Evolutionary conservation across 1,139 yeast species (phyloP), one percentile per base, ranked within the genome.

Genomic region (Yamadazyma sp.): DNA sequence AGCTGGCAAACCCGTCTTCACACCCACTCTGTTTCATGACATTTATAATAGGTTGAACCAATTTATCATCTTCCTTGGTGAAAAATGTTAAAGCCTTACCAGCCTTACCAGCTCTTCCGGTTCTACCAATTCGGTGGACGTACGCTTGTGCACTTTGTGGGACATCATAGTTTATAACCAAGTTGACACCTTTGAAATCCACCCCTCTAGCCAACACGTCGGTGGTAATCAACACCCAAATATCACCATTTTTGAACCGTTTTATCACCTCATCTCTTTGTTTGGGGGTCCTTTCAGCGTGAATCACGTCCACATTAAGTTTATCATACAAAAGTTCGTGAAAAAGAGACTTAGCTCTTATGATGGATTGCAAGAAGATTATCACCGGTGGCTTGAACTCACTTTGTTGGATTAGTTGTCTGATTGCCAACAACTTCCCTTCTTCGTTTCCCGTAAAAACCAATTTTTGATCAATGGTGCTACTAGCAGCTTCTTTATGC

Each of bases 81-180:
- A 87, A 94, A 50, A 91, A 84, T 0, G 98, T 94, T 17, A 92
- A 79, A 0, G 98, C 97, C 51, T 75, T 77, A 45, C 98, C 98
- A 3, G 66, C 55, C 49, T 85, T 79, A 1, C 96, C 96, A 37
- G 92, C 96, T 73, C 99, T 83, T 49, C 98, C 99, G 2, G 98
- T 92, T 72, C 99, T 85, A 62, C 99, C 99, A 53, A 94, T 88
- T 66, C 99, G 79, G 62, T 94, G 99, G 33, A 94, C 96, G 60
- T 94, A 94, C 0, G 96, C 84, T 61, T 92, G 98, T 0, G 98
- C 88, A 37, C 86, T 79, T 53, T 83, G 88, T 12, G 99, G 99
- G 5, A 92, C 96, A 64, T 94, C 99, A 59, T 92, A 94, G 63
- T 94, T 94, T 51, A 94, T 87, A 25, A 94, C 98, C 45, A 92